phyloP scores from a whole-genome alignment of 441 rosid species.

The Erysimum cheiri region DNA sequence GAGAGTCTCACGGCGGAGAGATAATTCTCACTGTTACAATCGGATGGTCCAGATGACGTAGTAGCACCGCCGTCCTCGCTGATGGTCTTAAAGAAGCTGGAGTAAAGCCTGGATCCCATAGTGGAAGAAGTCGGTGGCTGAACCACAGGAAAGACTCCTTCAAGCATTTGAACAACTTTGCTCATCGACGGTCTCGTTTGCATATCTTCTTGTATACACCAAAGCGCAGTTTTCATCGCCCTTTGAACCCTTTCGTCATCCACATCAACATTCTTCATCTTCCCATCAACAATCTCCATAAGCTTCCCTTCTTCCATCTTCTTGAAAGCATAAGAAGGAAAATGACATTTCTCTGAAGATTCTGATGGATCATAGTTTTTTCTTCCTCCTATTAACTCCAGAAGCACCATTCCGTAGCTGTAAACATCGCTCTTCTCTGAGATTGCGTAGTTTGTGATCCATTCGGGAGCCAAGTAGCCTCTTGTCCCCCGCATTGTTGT shows the following conservation, averaged over 20 bases:
- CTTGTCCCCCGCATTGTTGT: conserved; percentile 93
- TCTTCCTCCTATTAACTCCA: conserved; percentile 91
- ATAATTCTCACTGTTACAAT: conserved; percentile 66
- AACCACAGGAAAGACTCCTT: conserved; percentile 74
- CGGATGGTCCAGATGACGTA: conserved; percentile 82
- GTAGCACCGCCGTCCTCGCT: conserved; percentile 72
- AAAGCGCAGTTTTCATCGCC: conserved; percentile 79
- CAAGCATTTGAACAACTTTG: conserved; percentile 94
- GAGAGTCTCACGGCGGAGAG: conserved; percentile 86
- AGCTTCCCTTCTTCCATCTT: conserved; percentile 93
- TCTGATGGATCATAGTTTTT: conserved; percentile 70
- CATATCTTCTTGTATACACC: conserved; percentile 98
- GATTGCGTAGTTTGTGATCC: conserved; percentile 94
- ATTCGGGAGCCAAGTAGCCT: conserved; percentile 94
- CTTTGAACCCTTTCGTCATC: conserved; percentile 56
- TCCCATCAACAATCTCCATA: conserved; percentile 67
- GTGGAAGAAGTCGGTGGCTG: conserved; percentile 73
- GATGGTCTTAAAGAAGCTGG: conserved; percentile 53
- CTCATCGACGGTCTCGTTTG: conserved; percentile 78
- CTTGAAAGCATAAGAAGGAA: conserved; percentile 87
- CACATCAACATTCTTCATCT: conserved; percentile 51
- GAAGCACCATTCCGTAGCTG: conserved; percentile 90
- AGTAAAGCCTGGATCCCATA: conserved; percentile 63
- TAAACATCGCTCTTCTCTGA: conserved; percentile 96
- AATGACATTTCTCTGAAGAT: conserved; percentile 80